Evolutionary conservation across 108 stramenopile genomes (phyloP).

Genomic region (Chaetoceros muelleri): DNA sequence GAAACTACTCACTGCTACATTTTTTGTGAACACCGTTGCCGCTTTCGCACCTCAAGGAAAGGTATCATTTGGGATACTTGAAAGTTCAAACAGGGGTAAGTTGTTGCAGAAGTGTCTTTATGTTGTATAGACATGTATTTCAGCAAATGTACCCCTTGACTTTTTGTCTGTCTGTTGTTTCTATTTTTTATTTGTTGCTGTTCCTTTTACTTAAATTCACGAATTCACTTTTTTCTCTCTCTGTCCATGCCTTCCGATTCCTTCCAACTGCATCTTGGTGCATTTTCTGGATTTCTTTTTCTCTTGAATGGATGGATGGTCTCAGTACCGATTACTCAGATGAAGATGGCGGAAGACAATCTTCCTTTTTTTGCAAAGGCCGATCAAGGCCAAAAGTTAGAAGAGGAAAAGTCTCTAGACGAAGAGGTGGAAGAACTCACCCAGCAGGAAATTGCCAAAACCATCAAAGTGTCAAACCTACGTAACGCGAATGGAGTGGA

Average conservation of each 20-base stretch:
- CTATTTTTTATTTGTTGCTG: too few relatives aligned
- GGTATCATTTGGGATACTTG: not conserved
- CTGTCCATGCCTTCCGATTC: too few relatives aligned
- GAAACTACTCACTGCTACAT: not conserved
- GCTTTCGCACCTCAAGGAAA: not conserved
- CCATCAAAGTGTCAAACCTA: constrained; percentile 56
- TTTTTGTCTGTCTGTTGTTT: too few relatives aligned
- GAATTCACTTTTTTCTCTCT: too few relatives aligned
- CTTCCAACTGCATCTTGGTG: too few relatives aligned
- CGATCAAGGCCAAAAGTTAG: not conserved
- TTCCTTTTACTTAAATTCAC: too few relatives aligned
- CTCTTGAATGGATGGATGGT: too few relatives aligned
- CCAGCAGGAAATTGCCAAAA: constrained; percentile 49
- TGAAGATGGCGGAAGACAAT: not conserved
- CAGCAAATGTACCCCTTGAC: too few relatives aligned
- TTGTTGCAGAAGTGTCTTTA: too few relatives aligned
- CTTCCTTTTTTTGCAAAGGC: not conserved
- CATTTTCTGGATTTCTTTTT: too few relatives aligned
- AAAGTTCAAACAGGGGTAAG: too few relatives aligned
- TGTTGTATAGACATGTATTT: too few relatives aligned
- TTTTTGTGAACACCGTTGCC: not conserved
- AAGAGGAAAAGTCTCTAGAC: constrained; percentile 27
- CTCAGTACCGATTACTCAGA: not conserved
- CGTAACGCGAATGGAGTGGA: constrained; percentile 64
- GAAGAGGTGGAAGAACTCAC: constrained; percentile 65